Conservation (phyloP, 2,329 filamentous ascomycete genomes). For the Xylariaceae sp. region DNA sequence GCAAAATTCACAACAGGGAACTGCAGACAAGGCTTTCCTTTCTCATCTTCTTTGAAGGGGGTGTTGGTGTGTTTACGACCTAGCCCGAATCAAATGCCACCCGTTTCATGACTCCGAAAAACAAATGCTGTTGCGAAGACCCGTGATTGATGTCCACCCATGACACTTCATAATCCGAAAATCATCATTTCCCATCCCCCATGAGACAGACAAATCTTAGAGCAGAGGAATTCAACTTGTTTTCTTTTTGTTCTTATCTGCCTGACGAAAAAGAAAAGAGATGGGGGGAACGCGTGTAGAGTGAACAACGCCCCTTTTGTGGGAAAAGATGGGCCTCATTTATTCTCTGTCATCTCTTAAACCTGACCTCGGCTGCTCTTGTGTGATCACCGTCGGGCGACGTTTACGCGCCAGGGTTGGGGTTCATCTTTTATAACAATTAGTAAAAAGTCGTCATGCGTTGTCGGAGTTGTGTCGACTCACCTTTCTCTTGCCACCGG, state of each 20-base stretch:
- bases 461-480: conserved; percentile 24
- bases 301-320: conserved; percentile 4
- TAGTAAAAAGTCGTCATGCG: conserved; percentile 9
- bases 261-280: conserved; percentile 23
- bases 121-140: conserved; percentile 21
- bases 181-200: conserved; percentile 21
- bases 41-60: too few species aligned
- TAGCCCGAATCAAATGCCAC: conserved; percentile 28
- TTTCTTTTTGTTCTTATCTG: conserved; percentile 18
- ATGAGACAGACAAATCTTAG: conserved; percentile 19
- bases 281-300: conserved; percentile 25
- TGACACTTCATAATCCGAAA: conserved; percentile 21
- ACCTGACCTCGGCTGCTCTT: conserved; percentile 28
- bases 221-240: too few species aligned
- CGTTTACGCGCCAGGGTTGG: conserved; percentile 38
- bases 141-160: conserved; percentile 15
- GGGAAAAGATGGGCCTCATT: conserved; percentile 18
- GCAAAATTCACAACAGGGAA: too few species aligned
- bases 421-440: conserved; percentile 36
- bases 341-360: conserved; percentile 27
- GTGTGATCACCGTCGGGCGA: conserved; percentile 17
- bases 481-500: conserved; percentile 98
- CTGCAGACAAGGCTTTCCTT: too few species aligned
- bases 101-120: conserved; percentile 29
- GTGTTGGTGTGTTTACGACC: conserved; percentile 19